A percentile compares a stretch with the other conserved stretches of the same genome.
These are phyloP conservation scores for Domatiomyces globalis DNA, from an alignment of 2,329 filamentous ascomycete species.

Conservation along the genomic window DNA sequence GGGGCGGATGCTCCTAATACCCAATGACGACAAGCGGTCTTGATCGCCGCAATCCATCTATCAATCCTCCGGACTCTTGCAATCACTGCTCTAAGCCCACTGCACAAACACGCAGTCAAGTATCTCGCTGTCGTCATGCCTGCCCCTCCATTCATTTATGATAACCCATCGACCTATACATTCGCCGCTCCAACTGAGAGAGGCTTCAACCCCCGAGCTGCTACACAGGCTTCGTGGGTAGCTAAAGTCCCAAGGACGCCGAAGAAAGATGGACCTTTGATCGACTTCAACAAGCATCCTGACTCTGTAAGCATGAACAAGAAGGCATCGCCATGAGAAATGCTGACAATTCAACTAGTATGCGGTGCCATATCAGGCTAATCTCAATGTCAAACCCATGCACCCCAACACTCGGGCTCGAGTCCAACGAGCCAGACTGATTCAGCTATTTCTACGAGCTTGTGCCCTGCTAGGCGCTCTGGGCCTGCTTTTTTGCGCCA, in stretches of 20 bases:
- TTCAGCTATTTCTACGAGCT: constrained; percentile 55
- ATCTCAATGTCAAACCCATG: constrained; percentile 50
- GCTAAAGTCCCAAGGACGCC: constrained; percentile 44
- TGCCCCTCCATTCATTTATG: constrained; percentile 57
- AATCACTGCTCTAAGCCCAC: not conserved
- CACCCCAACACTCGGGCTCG: constrained; percentile 53
- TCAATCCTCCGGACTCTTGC: not conserved
- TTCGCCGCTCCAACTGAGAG: constrained; percentile 38
- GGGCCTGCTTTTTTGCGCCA: constrained; percentile 59
- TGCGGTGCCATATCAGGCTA: constrained; percentile 45
- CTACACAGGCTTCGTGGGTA: constrained; percentile 64
- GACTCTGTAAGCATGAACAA: constrained; percentile 46
- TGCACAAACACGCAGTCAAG: not conserved
- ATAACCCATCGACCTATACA: constrained; percentile 39
- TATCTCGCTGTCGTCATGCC: not conserved
- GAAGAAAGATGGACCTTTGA: constrained; percentile 58
- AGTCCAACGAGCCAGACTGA: constrained; percentile 54
- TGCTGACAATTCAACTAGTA: constrained; percentile 22
- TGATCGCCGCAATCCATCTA: not conserved
- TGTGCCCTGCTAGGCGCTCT: constrained; percentile 54
- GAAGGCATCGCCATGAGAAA: not conserved
- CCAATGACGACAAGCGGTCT: not conserved
- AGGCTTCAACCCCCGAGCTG: constrained; percentile 73
- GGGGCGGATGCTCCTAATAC: not conserved
- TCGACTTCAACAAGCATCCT: constrained; percentile 75